Evolutionary conservation across 805 yeast genomes (phyloP).

Genomic region (Candida anglica): DNA sequence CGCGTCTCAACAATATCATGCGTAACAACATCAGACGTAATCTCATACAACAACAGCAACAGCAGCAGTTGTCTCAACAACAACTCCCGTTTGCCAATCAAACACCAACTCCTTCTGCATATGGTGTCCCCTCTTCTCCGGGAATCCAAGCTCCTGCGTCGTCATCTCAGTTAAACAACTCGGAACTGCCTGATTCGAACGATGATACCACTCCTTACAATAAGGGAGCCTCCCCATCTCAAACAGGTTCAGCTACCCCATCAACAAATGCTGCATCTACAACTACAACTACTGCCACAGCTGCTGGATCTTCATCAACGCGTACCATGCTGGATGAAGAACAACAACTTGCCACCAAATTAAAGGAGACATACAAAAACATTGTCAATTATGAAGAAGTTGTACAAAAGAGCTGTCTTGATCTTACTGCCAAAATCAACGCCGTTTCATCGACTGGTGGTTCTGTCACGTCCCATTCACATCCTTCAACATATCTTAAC

Average conservation of each 20-base stretch:
- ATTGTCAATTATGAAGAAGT: constrained; percentile 66
- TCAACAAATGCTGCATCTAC: constrained; percentile 9
- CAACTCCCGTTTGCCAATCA: constrained; percentile 15
- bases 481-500: too few relatives aligned
- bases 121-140: constrained; percentile 40
- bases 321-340: constrained; percentile 53
- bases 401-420: constrained; percentile 66
- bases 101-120: constrained; percentile 39
- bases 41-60: constrained; percentile 6
- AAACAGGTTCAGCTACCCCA: constrained; percentile 6
- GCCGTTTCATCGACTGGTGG: constrained; percentile 15
- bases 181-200: constrained; percentile 39
- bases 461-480: not conserved
- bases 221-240: constrained; percentile 3
- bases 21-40: constrained; percentile 8
- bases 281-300: too few relatives aligned
- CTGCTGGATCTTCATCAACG: constrained; percentile 3
- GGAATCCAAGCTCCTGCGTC: constrained; percentile 20
- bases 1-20: constrained; percentile 2
- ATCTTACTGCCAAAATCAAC: constrained; percentile 49
- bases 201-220: too few relatives aligned
- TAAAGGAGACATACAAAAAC: constrained; percentile 70
- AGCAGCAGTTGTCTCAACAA: constrained; percentile 5
- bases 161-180: constrained; percentile 33
- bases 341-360: constrained; percentile 61